A percentile compares a stretch with the other conserved stretches of the same genome.
Evolutionary conservation across 176 grass and related monocot species (phyloP).

Genomic region (Bothriochloa decipiens): DNA sequence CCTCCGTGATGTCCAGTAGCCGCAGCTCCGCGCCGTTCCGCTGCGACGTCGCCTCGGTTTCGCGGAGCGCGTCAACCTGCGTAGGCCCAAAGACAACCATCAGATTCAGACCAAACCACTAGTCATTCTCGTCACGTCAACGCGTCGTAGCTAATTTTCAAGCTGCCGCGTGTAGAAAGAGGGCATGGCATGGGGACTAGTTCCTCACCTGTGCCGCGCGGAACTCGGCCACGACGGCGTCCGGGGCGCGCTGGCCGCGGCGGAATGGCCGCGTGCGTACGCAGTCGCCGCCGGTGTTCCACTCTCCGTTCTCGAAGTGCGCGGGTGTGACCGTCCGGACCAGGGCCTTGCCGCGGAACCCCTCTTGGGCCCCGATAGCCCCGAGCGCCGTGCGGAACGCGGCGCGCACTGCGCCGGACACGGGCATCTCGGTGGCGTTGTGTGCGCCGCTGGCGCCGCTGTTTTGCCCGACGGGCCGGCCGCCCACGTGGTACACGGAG

Average conservation of each 20-base stretch:
- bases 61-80: slow-evolving; percentile 42
- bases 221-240: slow-evolving; percentile 52
- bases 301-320: slow-evolving; percentile 69
- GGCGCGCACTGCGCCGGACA: slow-evolving; percentile 37
- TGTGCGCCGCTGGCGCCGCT: not conserved
- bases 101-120: not conserved
- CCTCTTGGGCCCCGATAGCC: not conserved
- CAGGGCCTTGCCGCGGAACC: slow-evolving; percentile 52
- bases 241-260: slow-evolving; percentile 38
- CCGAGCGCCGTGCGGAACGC: slow-evolving; percentile 58
- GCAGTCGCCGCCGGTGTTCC: slow-evolving; percentile 74
- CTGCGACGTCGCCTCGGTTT: slow-evolving; percentile 26
- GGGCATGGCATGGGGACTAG: not conserved
- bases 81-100: not conserved
- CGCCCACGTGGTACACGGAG: slow-evolving; percentile 47
- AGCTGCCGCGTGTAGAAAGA: not conserved
- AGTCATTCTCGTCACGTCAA: not conserved
- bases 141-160: not conserved
- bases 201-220: slow-evolving; percentile 31
- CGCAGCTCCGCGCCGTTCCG: slow-evolving; percentile 29
- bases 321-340: slow-evolving; percentile 60
- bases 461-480: slow-evolving; percentile 45
- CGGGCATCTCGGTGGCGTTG: slow-evolving; percentile 46
- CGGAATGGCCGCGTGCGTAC: slow-evolving; percentile 44
- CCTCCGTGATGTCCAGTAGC: slow-evolving; percentile 68